Base-by-base conservation (phyloP, 2,329 filamentous ascomycete genomes). In the Cryphonectria carpinicola region DNA sequence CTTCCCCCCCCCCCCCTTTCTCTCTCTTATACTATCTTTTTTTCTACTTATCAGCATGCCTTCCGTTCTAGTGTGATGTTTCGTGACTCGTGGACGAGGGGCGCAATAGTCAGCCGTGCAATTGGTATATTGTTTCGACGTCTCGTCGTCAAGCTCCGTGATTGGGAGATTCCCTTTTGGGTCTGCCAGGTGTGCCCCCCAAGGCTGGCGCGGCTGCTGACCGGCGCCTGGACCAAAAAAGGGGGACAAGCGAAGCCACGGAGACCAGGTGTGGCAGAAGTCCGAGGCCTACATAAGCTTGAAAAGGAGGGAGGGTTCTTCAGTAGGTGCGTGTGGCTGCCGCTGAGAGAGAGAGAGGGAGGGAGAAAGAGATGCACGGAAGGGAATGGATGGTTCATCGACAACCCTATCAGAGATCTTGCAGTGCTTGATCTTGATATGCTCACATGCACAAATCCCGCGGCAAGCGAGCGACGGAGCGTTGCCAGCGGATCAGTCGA, bases 41-140 rank as follows among this genome's bases (percentile, higher is more conserved):
- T 46, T n/a, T 49, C 46, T 49, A 49, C 46, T 60, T 62, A 65
- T 56, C 52, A 60, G 46, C 46, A 35, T 62, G 58, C 35, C 68
- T 61, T 66, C 65, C 68, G 65, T 65, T 54, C 49, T 52, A 61
- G 39, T 67, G 66, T 46, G 25, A 67, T 65, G 68, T 72, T 70
- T 70, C 43, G 65, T 39, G 22, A 37, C 56, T 67, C 46, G 68
- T 66, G 61, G 61, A 52, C 25, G 39, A 66, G 52, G 66, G 61
- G 71, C 71, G 71, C 66, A 60, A 68, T 49, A 54, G 61, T 61
- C 65, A 72, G 65, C 61, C 39, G 37, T 62, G 68, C 43, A 43
- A 70, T 72, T 70, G 65, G 71, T 52, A 70, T 64, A 28, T 46
- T 72, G 71, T 72, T 72, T 70, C 46, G 66, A 68, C 32, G 46